Evolutionary conservation across 148 eudicot species (phyloP), one percentile per base, ranked within the genome.

Genomic region (Vaccinium vitisidaea): DNA sequence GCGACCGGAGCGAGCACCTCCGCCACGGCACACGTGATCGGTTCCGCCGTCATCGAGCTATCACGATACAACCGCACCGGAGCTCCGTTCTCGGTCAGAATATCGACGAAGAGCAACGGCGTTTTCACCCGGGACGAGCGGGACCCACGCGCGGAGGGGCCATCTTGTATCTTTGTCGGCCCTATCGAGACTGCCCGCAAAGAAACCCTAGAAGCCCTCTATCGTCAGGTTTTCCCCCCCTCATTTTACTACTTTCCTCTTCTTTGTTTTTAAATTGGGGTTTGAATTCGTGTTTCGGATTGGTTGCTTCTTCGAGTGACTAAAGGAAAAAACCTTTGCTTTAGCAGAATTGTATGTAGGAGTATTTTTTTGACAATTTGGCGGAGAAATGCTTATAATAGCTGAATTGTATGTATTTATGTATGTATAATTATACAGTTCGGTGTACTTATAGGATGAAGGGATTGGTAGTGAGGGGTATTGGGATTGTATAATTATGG

Each of bases 121-220:
- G 84, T 89, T 1, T 83, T 84, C n/a, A 16, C 86, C 58, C 77
- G 79, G 8, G 82, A 49, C 83, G 86, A 81, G 27, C 87, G 79
- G 76, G 77, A 77, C 23, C 54, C 87, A 71, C 87, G 71, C 63
- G 74, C 78, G 86, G 93, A 94, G 73, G 97, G 94, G 70, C 98
- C 97, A 0, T 96, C 99, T 8, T 96, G 99, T 75, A 85, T 96
- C 48, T 92, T 94, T 73, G 95, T 94, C 71, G 99, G 98, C 7
- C 95, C 98, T 16, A 23, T 96, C 27, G 99, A 96, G 84, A 89
- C 92, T 27, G 99, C 98, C 32, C 93, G 92, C 50, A 93, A 94
- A 86, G 99, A 96, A 91, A 96, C 95, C 18, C 93, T 96, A 0
- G 99, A 96, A 85, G 99, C 99, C 54, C 98, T 94, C 70, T 94